Percentiles rank a stretch among this genome's conserved stretches.
Evolutionary conservation across 257 asterid genomes (phyloP).

Genomic region (Solanum phureja): DNA sequence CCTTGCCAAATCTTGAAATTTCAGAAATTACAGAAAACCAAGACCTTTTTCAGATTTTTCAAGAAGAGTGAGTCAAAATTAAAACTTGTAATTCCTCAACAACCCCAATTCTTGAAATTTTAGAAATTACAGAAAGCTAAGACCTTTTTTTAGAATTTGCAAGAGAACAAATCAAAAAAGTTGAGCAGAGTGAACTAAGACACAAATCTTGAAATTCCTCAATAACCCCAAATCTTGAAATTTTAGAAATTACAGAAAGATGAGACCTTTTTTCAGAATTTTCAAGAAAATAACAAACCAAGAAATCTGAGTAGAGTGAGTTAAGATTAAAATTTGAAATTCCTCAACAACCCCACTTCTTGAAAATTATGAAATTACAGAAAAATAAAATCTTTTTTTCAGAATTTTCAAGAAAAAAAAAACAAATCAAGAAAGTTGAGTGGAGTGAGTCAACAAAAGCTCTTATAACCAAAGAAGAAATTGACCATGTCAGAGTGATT

Average conservation of each 20-base stretch:
- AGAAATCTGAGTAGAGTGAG: no score
- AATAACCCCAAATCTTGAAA: not conserved
- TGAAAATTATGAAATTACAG: not conserved
- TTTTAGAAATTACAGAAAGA: not conserved
- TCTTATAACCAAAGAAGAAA: not conserved
- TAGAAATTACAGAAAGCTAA: not conserved
- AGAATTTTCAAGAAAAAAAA: not conserved
- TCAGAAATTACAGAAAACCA: not conserved
- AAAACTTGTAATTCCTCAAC: not conserved
- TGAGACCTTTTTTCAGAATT: not conserved
- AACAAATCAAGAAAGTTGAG: not conserved
- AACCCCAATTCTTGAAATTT: not conserved
- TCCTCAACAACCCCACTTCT: not conserved
- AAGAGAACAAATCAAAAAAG: not conserved
- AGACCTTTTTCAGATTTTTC: not conserved
- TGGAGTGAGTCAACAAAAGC: not conserved
- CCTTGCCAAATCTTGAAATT: not conserved
- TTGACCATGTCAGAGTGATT: not conserved
- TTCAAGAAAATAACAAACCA: not conserved
- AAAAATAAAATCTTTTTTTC: not conserved
- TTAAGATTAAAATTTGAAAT: not conserved
- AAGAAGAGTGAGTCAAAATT: not conserved
- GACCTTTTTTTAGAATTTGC: not conserved
- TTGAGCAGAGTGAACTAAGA: not conserved
- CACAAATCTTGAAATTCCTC: not conserved